A percentile compares a stretch with the other conserved stretches of the same genome.
Conservation (phyloP, 371 early-diverging fungal genomes). For the Mortierella sp. region DNA sequence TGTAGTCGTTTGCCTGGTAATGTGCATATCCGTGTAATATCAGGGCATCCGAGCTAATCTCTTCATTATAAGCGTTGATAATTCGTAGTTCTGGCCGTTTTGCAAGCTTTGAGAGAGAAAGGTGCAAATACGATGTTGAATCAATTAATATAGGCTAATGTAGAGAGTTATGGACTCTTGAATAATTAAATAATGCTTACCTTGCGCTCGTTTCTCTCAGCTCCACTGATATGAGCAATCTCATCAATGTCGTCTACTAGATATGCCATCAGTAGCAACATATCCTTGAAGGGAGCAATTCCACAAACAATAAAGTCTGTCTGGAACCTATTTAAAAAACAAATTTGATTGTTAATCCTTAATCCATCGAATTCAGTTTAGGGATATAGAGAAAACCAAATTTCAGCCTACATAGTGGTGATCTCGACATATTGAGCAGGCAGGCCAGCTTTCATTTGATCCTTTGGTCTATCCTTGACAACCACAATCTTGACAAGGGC, state of each 20-base stretch:
- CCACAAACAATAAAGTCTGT: conserved; percentile 93
- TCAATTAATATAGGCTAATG: no score
- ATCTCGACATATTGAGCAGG: conserved; percentile 83
- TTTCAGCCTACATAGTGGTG: conserved; percentile 65
- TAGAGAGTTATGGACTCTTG: neutral
- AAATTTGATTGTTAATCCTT: conserved; percentile 63
- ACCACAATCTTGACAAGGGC: conserved; percentile 88
- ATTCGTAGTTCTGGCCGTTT: conserved; percentile 91
- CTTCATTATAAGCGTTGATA: conserved; percentile 83
- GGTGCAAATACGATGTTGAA: neutral
- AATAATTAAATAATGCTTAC: conserved; percentile 6
- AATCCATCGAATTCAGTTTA: neutral
- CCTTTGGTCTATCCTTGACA: conserved; percentile 67
- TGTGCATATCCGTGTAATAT: conserved; percentile 85
- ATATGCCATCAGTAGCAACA: conserved; percentile 84
- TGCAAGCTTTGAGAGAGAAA: conserved; percentile 55
- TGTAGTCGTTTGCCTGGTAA: conserved; percentile 94
- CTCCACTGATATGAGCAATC: conserved; percentile 38
- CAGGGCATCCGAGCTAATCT: conserved; percentile 88
- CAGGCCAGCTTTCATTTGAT: conserved; percentile 47
- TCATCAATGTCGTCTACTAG: conserved; percentile 62
- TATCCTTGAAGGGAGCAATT: conserved; percentile 84
- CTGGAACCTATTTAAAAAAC: conserved; percentile 64
- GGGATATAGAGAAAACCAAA: neutral
- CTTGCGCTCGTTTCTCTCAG: conserved; percentile 42